phyloP scores from a whole-genome alignment of 352 stramenopile genomes.

The Globisporangium apiculatum region DNA sequence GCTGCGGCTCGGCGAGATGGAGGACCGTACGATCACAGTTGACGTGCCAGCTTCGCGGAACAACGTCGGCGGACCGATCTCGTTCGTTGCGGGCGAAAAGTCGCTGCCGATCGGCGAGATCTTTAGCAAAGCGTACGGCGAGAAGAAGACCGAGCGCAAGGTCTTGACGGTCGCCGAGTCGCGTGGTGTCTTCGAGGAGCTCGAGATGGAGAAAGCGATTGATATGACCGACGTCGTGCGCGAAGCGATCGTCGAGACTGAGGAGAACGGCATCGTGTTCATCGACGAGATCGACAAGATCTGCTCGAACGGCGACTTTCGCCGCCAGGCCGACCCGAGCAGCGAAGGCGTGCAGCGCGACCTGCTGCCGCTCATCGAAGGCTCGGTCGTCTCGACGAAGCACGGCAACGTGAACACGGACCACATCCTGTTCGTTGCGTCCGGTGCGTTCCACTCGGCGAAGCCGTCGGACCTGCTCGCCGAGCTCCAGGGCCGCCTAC shows the following conservation, averaged over 20 bases:
- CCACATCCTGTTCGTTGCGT: conserved; percentile 99
- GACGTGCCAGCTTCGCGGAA: conserved; percentile 63
- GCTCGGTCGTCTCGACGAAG: conserved; percentile 97
- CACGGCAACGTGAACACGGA: conserved; percentile 99
- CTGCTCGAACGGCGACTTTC: conserved; percentile 93
- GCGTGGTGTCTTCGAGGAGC: conserved; percentile 91
- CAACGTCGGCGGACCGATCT: conserved; percentile 42
- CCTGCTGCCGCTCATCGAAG: conserved; percentile 97
- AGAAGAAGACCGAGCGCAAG: conserved; percentile 89
- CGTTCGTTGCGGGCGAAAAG: conserved; percentile 68
- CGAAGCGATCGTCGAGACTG: conserved; percentile 87
- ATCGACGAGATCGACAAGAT: conserved; percentile 99
- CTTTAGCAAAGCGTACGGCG: conserved; percentile 62
- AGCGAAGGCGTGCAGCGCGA: conserved; percentile 99
- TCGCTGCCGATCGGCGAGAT: conserved; percentile 62
- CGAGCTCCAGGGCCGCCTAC: conserved; percentile 96
- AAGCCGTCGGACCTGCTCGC: conserved; percentile 98
- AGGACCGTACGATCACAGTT: conserved; percentile 75
- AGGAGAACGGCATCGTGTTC: conserved; percentile 99
- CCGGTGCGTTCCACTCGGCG: conserved; percentile 95
- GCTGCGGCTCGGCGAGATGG: conserved; percentile 76
- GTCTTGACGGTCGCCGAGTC: conserved; percentile 93
- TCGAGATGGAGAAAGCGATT: conserved; percentile 94
- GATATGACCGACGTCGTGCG: conserved; percentile 87
- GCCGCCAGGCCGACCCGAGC: conserved; percentile 92